Percentiles rank a stretch among this genome's conserved stretches.
phyloP scores from a whole-genome alignment of 129 eudicot species.

The Rutidosis leptorrhynchoides region DNA sequence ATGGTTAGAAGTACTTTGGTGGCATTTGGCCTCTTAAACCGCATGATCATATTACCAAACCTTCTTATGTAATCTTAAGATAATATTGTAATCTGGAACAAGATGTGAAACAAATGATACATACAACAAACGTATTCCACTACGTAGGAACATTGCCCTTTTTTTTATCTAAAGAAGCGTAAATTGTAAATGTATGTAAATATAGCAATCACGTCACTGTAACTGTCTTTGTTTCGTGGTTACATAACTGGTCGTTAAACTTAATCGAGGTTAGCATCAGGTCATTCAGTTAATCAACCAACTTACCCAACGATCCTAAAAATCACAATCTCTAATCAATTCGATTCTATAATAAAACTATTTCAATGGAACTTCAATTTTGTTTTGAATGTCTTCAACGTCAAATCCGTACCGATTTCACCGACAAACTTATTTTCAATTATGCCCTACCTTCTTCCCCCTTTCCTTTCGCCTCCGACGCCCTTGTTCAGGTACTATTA shows the following conservation, averaged over 20 bases:
- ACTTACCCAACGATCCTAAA: not conserved
- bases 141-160: too few relatives aligned
- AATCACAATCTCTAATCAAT: too few relatives aligned
- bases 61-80: too few relatives aligned
- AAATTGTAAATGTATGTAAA: not conserved
- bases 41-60: too few relatives aligned
- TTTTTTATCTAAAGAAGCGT: too few relatives aligned
- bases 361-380: slow-evolving; percentile 33
- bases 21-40: too few relatives aligned
- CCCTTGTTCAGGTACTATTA: slow-evolving; percentile 68
- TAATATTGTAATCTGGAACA: too few relatives aligned
- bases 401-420: slow-evolving; percentile 62
- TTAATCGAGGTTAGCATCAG: not conserved
- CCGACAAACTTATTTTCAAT: slow-evolving; percentile 46
- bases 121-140: too few relatives aligned
- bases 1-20: too few relatives aligned
- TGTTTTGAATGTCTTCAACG: slow-evolving; percentile 75
- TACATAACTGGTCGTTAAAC: not conserved
- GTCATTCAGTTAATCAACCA: not conserved
- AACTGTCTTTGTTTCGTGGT: not conserved
- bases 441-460: slow-evolving; percentile 57
- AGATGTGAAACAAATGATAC: too few relatives aligned
- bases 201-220: not conserved
- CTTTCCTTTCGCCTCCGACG: slow-evolving; percentile 73
- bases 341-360: not conserved